A percentile compares a stretch with the other conserved stretches of the same genome.
These are phyloP conservation scores for Persicaria tinctoria DNA, from an alignment of 148 eudicot genomes.

Conservation along the genomic window DNA sequence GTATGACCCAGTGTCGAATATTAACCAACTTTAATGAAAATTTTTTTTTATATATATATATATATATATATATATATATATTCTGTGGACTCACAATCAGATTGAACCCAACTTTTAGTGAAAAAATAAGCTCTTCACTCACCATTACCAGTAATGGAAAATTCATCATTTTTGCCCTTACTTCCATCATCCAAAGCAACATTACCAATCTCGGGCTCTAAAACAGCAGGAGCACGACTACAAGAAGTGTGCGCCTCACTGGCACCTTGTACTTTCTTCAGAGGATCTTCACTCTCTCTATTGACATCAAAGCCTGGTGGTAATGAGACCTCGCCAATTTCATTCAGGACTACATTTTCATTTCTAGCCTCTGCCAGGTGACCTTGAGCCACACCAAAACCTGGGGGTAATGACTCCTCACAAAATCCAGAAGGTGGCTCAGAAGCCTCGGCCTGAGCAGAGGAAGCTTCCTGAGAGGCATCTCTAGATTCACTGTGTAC, in stretches of 20 bases:
- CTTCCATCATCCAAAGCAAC: neutral
- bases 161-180: neutral
- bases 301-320: neutral
- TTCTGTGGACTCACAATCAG: slow-evolving; percentile 18
- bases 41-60: too few relatives aligned
- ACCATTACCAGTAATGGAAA: neutral
- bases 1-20: neutral
- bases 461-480: too few relatives aligned
- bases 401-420: slow-evolving; percentile 14
- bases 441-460: neutral
- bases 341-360: slow-evolving; percentile 4
- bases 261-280: neutral
- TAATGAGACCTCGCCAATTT: neutral
- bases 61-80: too few relatives aligned
- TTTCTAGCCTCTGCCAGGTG: slow-evolving; percentile 4
- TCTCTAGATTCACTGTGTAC: neutral
- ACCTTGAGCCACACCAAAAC: slow-evolving; percentile 17
- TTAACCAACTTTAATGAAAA: neutral
- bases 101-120: slow-evolving; percentile 5
- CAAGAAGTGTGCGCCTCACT: neutral
- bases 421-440: neutral
- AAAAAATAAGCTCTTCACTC: neutral
- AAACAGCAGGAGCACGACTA: neutral
- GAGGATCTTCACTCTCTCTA: neutral
- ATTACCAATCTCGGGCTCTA: neutral